Evolutionary conservation across 345 rosid genomes (phyloP), one percentile per base, ranked within the genome.

Genomic region (Citrus maxima): DNA sequence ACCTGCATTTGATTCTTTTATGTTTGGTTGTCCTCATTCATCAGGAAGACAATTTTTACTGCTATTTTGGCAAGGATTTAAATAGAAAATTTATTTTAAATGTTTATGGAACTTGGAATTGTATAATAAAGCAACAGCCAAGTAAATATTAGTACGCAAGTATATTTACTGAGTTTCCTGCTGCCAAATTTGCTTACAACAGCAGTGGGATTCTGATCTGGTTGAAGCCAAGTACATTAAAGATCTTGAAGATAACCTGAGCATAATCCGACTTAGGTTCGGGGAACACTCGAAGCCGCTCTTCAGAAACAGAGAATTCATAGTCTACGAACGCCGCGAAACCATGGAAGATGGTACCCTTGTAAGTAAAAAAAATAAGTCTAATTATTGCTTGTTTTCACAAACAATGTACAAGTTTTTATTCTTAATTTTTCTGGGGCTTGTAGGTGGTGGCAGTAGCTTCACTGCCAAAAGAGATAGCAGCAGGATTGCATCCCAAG

Each of bases 131-230:
- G 51, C 51, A 13, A 46, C 51, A 46, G 51, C 51, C 16, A 46
- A 12, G 18, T 46, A 3, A 46, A 0, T 46, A 46, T 46, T 46
- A 46, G 0, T 46, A 3, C 1, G 51, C 51, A 13, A 42, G 51
- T 46, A 13, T 13, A 3, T 46, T 13, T 13, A 13, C 18, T 46
- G 32, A 30, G 32, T 30, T 30, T 30, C 32, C 32, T 42, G 42
- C 7, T 70, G 64, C 2, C 19, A 35, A 54, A 6, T 66, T 30
- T 42, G 5, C 37, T 61, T 51, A 13, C 51, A 46, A 34, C 89
- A 93, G 98, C 95, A 93, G 87, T 93, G 98, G 98, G 98, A 93
- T 79, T n/a, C 85, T 16, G 96, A 93, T 60, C 83, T 90, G 27
- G 91, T 89, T 70, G 98, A 93, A 86, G 92, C 92, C 38, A 85